Conservation (phyloP, 768 basidiomycete genomes). For the Phallus indusiatus region DNA sequence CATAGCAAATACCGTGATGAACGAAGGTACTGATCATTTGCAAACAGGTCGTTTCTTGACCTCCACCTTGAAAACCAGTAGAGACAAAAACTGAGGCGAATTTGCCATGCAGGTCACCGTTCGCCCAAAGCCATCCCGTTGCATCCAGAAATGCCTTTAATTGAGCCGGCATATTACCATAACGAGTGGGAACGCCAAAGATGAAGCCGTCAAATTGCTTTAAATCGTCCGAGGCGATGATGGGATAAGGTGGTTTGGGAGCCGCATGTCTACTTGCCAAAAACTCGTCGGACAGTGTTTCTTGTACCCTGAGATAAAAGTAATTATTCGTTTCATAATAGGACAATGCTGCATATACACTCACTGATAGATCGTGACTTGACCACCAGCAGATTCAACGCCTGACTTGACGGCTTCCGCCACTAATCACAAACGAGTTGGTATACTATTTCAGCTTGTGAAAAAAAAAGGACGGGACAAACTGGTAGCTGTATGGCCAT, state of each 20-base stretch:
- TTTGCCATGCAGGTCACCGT: conserved; percentile 60
- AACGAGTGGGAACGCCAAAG: conserved; percentile 73
- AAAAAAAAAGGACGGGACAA: conserved; percentile 18
- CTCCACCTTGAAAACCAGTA: conserved; percentile 65
- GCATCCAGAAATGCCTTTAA: conserved; percentile 76
- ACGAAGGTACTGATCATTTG: conserved; percentile 44
- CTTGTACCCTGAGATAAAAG: conserved; percentile 43
- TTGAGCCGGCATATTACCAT: conserved; percentile 71
- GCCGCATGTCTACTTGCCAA: conserved; percentile 62
- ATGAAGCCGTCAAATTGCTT: conserved; percentile 59
- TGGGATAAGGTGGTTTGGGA: conserved; percentile 61
- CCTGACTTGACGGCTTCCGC: conserved; percentile 43
- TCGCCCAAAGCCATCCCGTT: conserved; percentile 57
- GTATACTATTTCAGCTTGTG: not conserved
- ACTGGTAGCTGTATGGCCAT: conserved; percentile 65
- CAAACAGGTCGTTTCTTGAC: conserved; percentile 57
- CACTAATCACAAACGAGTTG: conserved; percentile 31
- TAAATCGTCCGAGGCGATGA: conserved; percentile 49
- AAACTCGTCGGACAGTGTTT: conserved; percentile 66
- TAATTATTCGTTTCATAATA: not conserved
- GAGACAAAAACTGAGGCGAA: conserved; percentile 64
- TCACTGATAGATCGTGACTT: conserved; percentile 38
- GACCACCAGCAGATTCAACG: conserved; percentile 32
- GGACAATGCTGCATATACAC: conserved; percentile 10
- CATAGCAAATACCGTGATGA: conserved; percentile 66